Evolutionary conservation across 2,329 filamentous ascomycete genomes (phyloP), one percentile per base, ranked within the genome.

Genomic region (Talaromyces sp.): DNA sequence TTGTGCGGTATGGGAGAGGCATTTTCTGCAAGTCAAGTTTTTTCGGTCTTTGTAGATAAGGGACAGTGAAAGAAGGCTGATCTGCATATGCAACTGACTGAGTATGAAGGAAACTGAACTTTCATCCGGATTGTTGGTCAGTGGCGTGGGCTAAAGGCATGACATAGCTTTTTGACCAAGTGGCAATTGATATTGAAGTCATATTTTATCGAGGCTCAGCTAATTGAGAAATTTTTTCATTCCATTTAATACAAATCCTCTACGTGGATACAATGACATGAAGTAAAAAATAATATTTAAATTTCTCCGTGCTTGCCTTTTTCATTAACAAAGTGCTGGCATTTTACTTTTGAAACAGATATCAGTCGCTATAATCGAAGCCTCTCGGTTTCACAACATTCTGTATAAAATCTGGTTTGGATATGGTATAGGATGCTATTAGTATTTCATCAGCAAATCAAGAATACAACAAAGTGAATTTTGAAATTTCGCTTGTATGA

Each of bases 1-100:
- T 61, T 29, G 59, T 61, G 27, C 59, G 55, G 31, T 61, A 61
- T 14, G 59, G 54, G 27, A 61, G 14, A 38, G 56, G 59, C 59
- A 61, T 61, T 19, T 31, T 61, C 48, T 17, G n/a, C 48, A 29
- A n/a, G 14, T 38, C 17, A 38, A 17, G 17, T n/a, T 5, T 6
- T 6, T 8, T n/a, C n/a, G 35, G 17, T n/a, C 1, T n/a, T n/a
- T 38, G 6, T 38, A 38, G 35, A 38, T 38, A 38, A 6, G 35
- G 35, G 14, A 3, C 35, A 38, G 35, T 38, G 5, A 6, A 38
- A 8, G 2, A 38, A 38, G 35, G 7, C 12, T n/a, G 14, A n/a
- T n/a, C n/a, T 6, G 8, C n/a, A 14, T n/a, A 17, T 38, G 4
- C 4, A 35, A 17, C 6, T 35, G 3, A 17, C 2, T 12, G 32